phyloP scores from a whole-genome alignment of 371 early-diverging fungal species.

The Coemansia sp. region DNA sequence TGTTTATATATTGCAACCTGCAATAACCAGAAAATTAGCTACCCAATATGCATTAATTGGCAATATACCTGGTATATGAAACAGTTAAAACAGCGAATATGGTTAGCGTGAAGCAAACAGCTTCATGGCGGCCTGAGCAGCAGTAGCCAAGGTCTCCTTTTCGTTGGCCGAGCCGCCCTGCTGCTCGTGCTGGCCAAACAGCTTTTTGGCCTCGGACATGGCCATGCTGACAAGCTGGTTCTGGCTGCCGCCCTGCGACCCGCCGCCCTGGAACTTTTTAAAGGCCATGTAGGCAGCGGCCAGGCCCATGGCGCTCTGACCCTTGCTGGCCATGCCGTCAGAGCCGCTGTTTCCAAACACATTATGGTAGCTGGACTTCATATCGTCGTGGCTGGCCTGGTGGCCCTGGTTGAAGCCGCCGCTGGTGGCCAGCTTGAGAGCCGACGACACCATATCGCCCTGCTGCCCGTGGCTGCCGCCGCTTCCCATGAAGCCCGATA shows the following conservation, averaged over 20 bases:
- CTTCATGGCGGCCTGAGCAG: slow-evolving; percentile 46
- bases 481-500: slow-evolving; percentile 11
- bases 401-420: slow-evolving; percentile 37
- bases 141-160: slow-evolving; percentile 44
- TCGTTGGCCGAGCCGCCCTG: slow-evolving; percentile 39
- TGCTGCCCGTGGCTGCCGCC: slow-evolving; percentile 7
- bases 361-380: slow-evolving; percentile 25
- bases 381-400: slow-evolving; percentile 20
- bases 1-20: too few species aligned
- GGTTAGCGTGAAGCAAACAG: slow-evolving; percentile 12
- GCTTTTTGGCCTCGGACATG: slow-evolving; percentile 40
- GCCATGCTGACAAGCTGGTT: slow-evolving; percentile 45
- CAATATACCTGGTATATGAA: too few species aligned
- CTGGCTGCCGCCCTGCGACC: slow-evolving; percentile 17
- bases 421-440: slow-evolving; percentile 28
- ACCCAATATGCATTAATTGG: too few species aligned
- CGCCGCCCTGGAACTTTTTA: slow-evolving; percentile 31
- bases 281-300: slow-evolving; percentile 46
- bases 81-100: too few species aligned
- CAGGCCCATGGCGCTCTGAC: slow-evolving; percentile 40
- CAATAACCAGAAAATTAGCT: too few species aligned
- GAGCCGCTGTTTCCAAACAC: slow-evolving; percentile 8
- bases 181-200: slow-evolving; percentile 33
- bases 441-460: slow-evolving; percentile 22
- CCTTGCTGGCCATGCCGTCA: slow-evolving; percentile 18